Base-by-base conservation (phyloP, 257 asterid species). In the Primulina tabacum region DNA sequence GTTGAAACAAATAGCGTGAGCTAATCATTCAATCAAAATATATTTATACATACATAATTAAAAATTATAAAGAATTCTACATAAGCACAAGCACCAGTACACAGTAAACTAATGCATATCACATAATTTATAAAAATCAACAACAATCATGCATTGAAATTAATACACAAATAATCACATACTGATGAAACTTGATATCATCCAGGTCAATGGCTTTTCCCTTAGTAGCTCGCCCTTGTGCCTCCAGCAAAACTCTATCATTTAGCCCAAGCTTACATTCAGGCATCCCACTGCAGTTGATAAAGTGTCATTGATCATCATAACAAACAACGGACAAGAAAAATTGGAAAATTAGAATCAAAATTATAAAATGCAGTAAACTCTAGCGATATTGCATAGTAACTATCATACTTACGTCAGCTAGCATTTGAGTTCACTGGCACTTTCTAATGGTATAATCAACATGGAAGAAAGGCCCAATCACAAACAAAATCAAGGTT, bases 191-290 rank as follows among this genome's bases (percentile, higher is more conserved):
- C 82, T 95, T 95, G 80, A 95, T 95, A 83, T 95, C 99, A 59
- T 95, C 99, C 24, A 95, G 85, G 81, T 95, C 99, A 76, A 95
- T 95, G 81, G 99, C 88, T 80, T 95, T 95, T 74, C 99, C 99
- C 85, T 95, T 95, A 53, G 92, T 84, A 67, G 89, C 68, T 72
- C 97, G 85, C 8, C 99, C 99, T 84, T 95, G 99, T 8, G 98
- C 98, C 75, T 95, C 99, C 70, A 95, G 88, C 83, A 95, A 78
- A 68, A 95, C 89, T 86, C 95, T 87, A 80, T 95, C 99, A 80
- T 95, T 95, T 68, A 95, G 88, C 77, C 99, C 99, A 79, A 95
- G 97, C 89, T 95, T 95, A 80, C 99, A 95, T 85, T 92, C 99
- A 26, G 99, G 99, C 99, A 95, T 95, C 68, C 99, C 99, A 82